phyloP scores from a whole-genome alignment of 768 basidiomycete species.

The Xerocomellus intermedius region DNA sequence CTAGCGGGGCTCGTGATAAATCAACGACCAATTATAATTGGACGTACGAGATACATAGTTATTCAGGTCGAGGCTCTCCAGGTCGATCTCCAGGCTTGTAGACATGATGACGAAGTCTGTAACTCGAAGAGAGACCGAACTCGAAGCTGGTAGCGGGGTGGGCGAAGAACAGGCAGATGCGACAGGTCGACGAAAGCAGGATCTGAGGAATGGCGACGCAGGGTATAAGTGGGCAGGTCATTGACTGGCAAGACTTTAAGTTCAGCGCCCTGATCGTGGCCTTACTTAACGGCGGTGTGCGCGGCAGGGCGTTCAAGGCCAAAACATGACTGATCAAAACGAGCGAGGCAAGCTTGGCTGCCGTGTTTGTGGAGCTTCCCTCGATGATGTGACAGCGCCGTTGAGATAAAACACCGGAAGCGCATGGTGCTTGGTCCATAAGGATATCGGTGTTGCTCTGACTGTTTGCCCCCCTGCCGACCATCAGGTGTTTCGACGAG shows the following conservation, averaged over 20 bases:
- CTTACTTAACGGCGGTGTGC: background rate
- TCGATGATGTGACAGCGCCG: too few species aligned
- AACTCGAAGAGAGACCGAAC: too few species aligned
- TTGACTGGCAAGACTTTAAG: background rate
- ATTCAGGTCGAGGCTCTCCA: slow-evolving; percentile 5
- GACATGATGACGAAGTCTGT: slow-evolving; percentile 1
- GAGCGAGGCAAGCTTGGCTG: too few species aligned
- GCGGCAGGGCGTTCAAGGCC: too few species aligned
- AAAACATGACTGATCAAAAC: too few species aligned
- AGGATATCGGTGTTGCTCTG: too few species aligned
- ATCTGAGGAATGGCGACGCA: background rate
- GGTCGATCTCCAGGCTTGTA: background rate
- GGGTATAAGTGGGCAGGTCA: background rate
- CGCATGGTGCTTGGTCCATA: too few species aligned
- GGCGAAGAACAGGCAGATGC: background rate
- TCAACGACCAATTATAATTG: background rate
- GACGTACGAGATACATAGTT: slow-evolving; percentile 6
- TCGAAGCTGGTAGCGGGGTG: background rate
- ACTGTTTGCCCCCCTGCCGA: too few species aligned
- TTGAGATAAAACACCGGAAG: too few species aligned
- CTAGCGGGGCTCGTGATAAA: background rate
- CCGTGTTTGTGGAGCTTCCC: too few species aligned
- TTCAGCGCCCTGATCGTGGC: background rate
- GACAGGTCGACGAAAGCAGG: background rate
- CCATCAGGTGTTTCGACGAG: too few species aligned